These are phyloP conservation scores for Rutidosis leptorrhynchoides DNA, from an alignment of 129 eudicot genomes.

Conservation along the genomic window DNA sequence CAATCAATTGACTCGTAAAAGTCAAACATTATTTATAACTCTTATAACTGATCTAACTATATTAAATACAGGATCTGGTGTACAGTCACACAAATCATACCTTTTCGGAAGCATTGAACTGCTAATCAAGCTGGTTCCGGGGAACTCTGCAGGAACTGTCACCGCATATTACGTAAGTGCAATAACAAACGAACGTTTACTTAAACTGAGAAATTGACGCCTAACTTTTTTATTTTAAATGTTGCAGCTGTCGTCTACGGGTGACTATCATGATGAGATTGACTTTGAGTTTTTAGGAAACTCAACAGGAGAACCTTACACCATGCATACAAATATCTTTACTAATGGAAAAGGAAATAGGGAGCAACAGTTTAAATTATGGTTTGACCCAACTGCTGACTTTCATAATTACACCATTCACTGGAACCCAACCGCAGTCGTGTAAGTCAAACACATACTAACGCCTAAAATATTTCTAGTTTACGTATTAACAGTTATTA, in stretches of 20 bases:
- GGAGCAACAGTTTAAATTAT: constrained; percentile 57
- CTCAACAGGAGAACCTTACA: constrained; percentile 62
- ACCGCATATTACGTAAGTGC: constrained; percentile 65
- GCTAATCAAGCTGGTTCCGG: constrained; percentile 56
- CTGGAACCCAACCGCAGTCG: constrained; percentile 59
- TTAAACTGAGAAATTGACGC: neutral
- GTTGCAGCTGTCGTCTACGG: constrained; percentile 62
- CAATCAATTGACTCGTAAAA: neutral
- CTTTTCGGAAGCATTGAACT: constrained; percentile 60
- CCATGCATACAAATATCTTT: constrained; percentile 63
- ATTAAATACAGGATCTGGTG: constrained; percentile 50
- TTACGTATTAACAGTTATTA: neutral
- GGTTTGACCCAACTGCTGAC: constrained; percentile 69
- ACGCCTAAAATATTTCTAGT: neutral
- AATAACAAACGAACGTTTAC: neutral
- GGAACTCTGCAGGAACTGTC: constrained; percentile 74
- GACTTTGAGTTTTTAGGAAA: constrained; percentile 87
- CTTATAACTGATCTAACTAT: neutral
- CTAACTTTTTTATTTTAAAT: neutral
- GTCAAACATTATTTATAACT: neutral
- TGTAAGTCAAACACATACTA: constrained; percentile 37
- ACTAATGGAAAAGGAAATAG: constrained; percentile 55
- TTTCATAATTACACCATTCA: constrained; percentile 75
- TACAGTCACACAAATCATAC: constrained; percentile 41
- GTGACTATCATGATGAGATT: constrained; percentile 61